Percentiles rank a stretch among this genome's conserved stretches.
Evolutionary conservation across 1,139 yeast genomes (phyloP).

Genomic region (Pneumocystis oryctolagi): DNA sequence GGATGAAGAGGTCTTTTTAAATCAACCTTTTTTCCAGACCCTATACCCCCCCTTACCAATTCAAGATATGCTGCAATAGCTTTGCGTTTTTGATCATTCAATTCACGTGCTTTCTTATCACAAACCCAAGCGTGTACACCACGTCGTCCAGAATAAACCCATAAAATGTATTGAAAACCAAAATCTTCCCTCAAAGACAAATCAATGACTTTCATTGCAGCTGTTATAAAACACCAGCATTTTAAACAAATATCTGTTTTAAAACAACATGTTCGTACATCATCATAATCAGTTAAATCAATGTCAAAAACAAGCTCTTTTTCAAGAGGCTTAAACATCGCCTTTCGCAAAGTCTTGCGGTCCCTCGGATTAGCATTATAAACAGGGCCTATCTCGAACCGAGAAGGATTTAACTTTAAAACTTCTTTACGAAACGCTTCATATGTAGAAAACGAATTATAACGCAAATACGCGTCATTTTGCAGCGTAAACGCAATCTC

Average conservation of each 20-base stretch:
- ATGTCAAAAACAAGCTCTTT: conserved; percentile 93
- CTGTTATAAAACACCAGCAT: conserved; percentile 91
- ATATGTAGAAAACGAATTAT: conserved; percentile 52
- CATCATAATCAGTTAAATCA: conserved; percentile 94
- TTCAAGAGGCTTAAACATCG: conserved; percentile 61
- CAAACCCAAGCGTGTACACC: conserved; percentile 99
- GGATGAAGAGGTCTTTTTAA: conserved; percentile 81
- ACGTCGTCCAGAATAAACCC: conserved; percentile 98
- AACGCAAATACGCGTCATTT: conserved; percentile 67
- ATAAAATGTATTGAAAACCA: conserved; percentile 69
- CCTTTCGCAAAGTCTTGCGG: conserved; percentile 62
- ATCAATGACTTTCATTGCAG: conserved; percentile 67
- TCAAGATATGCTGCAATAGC: conserved; percentile 75
- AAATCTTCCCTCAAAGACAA: conserved; percentile 67
- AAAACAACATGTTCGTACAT: conserved; percentile 79
- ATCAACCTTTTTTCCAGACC: conserved; percentile 31
- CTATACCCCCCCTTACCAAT: conserved; percentile 44
- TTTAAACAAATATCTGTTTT: conserved; percentile 72
- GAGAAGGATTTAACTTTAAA: conserved; percentile 58
- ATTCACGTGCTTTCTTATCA: conserved; percentile 59
- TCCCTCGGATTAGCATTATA: conserved; percentile 77
- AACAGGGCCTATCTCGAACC: conserved; percentile 92
- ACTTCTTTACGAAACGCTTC: conserved; percentile 70
- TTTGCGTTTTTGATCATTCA: conserved; percentile 60
- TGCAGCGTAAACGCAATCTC: conserved; percentile 87